Evolutionary conservation across 1,139 yeast genomes (phyloP).

Genomic region (Candida sp.): DNA sequence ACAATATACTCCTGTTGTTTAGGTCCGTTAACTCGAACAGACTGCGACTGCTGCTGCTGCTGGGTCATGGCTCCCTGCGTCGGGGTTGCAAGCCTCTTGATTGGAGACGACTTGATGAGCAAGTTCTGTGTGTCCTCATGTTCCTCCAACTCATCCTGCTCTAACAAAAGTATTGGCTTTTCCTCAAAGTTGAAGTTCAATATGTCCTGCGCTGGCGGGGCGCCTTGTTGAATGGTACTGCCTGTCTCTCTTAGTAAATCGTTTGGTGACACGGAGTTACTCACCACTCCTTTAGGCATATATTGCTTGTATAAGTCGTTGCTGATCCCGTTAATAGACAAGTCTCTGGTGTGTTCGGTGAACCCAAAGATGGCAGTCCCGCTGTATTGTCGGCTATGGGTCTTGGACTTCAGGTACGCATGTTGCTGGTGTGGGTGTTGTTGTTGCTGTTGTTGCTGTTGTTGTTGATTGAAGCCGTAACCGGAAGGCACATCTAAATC

Average conservation of each 20-base stretch:
- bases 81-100: conserved; percentile 12
- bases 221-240: conserved; percentile 7
- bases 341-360: conserved; percentile 54
- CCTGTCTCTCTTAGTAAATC: conserved; percentile 27
- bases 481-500: conserved; percentile 60
- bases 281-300: conserved; percentile 27
- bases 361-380: conserved; percentile 73
- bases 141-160: conserved; percentile 33
- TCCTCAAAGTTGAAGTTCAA: conserved; percentile 17
- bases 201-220: conserved; percentile 15
- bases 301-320: conserved; percentile 21
- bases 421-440: conserved; percentile 11
- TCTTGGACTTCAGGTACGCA: conserved; percentile 13
- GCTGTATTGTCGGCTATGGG: conserved; percentile 46
- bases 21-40: conserved; percentile 12
- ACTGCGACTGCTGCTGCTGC: conserved; percentile 6
- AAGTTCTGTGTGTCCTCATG: conserved; percentile 9
- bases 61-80: conserved; percentile 3
- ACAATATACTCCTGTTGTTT: conserved; percentile 39
- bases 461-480: conserved; percentile 17
- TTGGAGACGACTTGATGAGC: conserved; percentile 14
- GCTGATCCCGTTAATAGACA: conserved; percentile 47
- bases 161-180: conserved; percentile 20
- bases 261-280: conserved; percentile 27
- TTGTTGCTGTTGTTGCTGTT: conserved; percentile 7